Conservation (phyloP, 177 flowering plant species). For the Telopea speciosissima region DNA sequence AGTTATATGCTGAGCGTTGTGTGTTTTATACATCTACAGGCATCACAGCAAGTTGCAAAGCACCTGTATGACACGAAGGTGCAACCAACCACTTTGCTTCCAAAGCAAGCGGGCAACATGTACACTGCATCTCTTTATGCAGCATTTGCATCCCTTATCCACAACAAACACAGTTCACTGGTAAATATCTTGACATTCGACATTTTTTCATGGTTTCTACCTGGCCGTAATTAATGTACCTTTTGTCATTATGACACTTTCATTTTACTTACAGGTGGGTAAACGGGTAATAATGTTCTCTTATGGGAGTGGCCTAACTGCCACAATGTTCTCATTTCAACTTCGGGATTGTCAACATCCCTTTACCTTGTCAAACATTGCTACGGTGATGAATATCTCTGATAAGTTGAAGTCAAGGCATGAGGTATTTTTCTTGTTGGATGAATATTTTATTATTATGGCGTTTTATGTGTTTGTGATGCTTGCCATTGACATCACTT, state of each 20-base stretch:
- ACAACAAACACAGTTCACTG: constrained; percentile 61
- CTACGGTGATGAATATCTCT: constrained; percentile 53
- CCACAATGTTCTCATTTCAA: constrained; percentile 82
- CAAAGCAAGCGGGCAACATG: constrained; percentile 98
- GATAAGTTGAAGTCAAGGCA: constrained; percentile 72
- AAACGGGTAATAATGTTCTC: constrained; percentile 81
- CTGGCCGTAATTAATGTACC: neutral
- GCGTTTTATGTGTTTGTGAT: neutral
- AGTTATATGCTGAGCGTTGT: constrained; percentile 6
- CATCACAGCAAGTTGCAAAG: constrained; percentile 80
- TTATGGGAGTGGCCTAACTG: constrained; percentile 84
- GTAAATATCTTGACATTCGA: constrained; percentile 30
- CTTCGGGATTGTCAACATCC: constrained; percentile 55
- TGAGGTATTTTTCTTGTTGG: constrained; percentile 44
- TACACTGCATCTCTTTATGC: constrained; percentile 98
- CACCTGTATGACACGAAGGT: constrained; percentile 71
- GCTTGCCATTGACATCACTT: neutral
- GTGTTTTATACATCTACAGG: constrained; percentile 32
- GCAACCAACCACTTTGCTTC: constrained; percentile 79
- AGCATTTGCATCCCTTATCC: constrained; percentile 81
- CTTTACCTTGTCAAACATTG: constrained; percentile 90
- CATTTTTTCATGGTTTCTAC: neutral
- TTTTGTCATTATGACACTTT: neutral
- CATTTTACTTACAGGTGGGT: constrained; percentile 44
- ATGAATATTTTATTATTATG: neutral